Conservation (phyloP, 257 asterid genomes). For the Lycium barbarum region DNA sequence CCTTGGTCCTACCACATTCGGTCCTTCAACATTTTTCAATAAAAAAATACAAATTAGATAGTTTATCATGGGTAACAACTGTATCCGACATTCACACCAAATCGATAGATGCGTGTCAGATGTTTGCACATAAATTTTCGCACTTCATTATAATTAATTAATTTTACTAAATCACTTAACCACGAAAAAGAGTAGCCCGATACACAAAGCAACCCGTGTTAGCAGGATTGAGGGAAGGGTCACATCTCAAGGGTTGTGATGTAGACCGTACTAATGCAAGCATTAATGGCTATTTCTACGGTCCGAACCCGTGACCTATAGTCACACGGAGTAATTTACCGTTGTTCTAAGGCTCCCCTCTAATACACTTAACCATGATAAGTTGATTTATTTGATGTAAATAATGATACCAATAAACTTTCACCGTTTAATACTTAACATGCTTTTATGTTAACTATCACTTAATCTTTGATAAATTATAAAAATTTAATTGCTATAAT, state of each 20-base stretch:
- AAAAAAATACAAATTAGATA: neutral
- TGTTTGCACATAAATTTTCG: neutral
- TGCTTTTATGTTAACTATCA: too few relatives aligned
- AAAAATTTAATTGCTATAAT: neutral
- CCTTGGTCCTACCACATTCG: constrained; percentile 67
- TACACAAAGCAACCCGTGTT: too few relatives aligned
- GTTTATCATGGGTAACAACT: neutral
- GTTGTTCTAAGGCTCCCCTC: too few relatives aligned
- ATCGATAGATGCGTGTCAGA: neutral
- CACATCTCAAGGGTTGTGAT: too few relatives aligned
- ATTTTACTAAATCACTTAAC: too few relatives aligned
- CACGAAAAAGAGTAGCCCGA: too few relatives aligned
- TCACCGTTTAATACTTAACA: neutral
- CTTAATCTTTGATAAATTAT: neutral
- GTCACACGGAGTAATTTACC: too few relatives aligned
- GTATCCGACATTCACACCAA: neutral
- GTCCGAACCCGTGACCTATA: too few relatives aligned
- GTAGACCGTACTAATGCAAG: too few relatives aligned
- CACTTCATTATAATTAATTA: neutral
- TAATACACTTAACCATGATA: neutral
- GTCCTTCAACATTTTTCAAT: constrained; percentile 45
- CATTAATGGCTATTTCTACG: too few relatives aligned
- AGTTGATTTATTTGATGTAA: neutral
- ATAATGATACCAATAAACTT: neutral
- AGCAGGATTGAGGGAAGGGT: too few relatives aligned